Evolutionary conservation across 2,329 filamentous ascomycete species (phyloP).

Genomic region (Cladosporium sp.): DNA sequence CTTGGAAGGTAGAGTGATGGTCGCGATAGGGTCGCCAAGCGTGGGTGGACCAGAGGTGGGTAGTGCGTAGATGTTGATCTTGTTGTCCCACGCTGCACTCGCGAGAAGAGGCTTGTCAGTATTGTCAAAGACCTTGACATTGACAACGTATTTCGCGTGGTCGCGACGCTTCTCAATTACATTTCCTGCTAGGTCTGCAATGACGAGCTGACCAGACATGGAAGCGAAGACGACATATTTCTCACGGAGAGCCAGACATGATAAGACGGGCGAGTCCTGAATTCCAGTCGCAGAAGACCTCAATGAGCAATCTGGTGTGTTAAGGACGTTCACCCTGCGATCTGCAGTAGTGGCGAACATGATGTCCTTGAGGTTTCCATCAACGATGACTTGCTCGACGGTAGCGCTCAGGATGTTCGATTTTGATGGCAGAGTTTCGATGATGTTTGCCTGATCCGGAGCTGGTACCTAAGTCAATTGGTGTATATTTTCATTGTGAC

Average conservation of each 20-base stretch:
- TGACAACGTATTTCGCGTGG: slow-evolving; percentile 61
- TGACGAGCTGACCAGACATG: slow-evolving; percentile 59
- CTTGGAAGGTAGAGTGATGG: slow-evolving; percentile 51
- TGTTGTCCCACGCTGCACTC: slow-evolving; percentile 63
- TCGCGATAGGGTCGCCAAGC: slow-evolving; percentile 44
- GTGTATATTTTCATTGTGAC: slow-evolving; percentile 17
- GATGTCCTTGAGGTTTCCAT: slow-evolving; percentile 21
- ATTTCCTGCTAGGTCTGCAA: slow-evolving; percentile 46
- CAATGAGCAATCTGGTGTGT: slow-evolving; percentile 38
- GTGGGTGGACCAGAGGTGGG: slow-evolving; percentile 27
- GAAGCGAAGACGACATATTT: slow-evolving; percentile 54
- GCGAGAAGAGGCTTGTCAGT: slow-evolving; percentile 45
- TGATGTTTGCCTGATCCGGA: slow-evolving; percentile 44
- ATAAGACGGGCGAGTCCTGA: slow-evolving; percentile 57
- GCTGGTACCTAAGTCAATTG: slow-evolving; percentile 35
- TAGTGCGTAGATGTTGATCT: slow-evolving; percentile 52
- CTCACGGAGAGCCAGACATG: slow-evolving; percentile 45
- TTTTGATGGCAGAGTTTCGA: slow-evolving; percentile 47
- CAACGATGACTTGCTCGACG: slow-evolving; percentile 29
- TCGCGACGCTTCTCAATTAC: slow-evolving; percentile 54
- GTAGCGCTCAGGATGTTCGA: slow-evolving; percentile 55
- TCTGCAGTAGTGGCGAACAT: slow-evolving; percentile 51
- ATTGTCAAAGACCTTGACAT: slow-evolving; percentile 44
- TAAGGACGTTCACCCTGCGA: slow-evolving; percentile 50
- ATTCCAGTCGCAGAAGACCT: slow-evolving; percentile 41